These are phyloP conservation scores for Solanum hybrid DNA, from an alignment of 305 asterid genomes.

Conservation along the genomic window DNA sequence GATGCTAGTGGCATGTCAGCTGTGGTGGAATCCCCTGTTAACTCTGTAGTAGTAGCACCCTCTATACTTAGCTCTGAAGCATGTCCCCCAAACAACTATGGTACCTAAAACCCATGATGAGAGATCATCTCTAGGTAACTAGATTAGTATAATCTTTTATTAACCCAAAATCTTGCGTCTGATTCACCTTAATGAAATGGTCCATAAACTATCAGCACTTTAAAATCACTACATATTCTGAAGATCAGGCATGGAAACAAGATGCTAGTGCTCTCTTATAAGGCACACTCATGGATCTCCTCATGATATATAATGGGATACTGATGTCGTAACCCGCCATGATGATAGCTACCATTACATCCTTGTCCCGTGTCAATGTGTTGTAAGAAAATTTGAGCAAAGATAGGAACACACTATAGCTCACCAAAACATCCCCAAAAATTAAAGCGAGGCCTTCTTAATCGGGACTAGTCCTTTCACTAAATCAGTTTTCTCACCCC, in stretches of 20 bases:
- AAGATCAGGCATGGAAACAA: not conserved
- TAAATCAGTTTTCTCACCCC: not conserved
- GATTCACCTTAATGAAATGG: not conserved
- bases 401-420: not conserved
- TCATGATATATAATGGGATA: not conserved
- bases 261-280: not conserved
- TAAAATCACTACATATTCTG: not conserved
- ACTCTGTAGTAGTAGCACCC: too few species aligned
- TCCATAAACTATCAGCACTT: not conserved
- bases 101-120: too few species aligned
- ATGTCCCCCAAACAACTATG: too few species aligned
- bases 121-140: too few species aligned
- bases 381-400: not conserved
- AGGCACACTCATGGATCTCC: not conserved
- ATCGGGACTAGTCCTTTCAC: not conserved
- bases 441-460: not conserved
- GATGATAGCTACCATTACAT: not conserved
- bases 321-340: not conserved
- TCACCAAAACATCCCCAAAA: not conserved
- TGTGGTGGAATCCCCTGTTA: too few species aligned
- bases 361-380: not conserved
- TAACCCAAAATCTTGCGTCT: too few species aligned
- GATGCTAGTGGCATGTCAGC: too few species aligned
- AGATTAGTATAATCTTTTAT: too few species aligned
- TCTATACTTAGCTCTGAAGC: too few species aligned